These are phyloP conservation scores for Thuidium tamariscinum DNA, from an alignment of 225 moss, liverwort and hornwort species.

Conservation along the genomic window DNA sequence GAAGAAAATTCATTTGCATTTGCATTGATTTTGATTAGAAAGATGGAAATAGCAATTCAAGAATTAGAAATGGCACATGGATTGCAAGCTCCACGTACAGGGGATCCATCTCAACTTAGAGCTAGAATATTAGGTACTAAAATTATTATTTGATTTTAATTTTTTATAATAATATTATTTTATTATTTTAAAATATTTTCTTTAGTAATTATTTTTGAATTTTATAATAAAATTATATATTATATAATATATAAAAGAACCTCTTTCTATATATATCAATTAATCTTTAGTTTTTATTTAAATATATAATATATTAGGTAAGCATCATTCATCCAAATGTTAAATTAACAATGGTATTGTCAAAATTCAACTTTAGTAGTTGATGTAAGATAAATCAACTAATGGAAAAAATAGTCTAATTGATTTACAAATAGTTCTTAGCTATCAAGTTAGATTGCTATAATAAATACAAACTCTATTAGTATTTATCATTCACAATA, in stretches of 20 bases:
- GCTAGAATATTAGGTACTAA: slow-evolving; percentile 12
- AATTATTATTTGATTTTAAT: neutral
- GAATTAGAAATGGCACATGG: slow-evolving; percentile 24
- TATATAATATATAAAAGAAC: neutral
- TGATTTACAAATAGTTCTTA: neutral
- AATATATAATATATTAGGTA: no score
- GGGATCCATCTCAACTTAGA: slow-evolving; percentile 24
- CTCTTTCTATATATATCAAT: no score
- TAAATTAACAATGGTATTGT: rapidly evolving
- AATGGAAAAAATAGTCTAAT: neutral
- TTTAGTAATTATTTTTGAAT: neutral
- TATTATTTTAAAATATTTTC: rapidly evolving
- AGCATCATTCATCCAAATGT: neutral
- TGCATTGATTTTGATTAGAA: neutral
- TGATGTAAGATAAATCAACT: neutral
- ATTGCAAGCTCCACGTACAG: slow-evolving; percentile 21
- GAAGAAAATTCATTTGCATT: no score
- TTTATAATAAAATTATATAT: no score
- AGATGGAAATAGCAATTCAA: slow-evolving; percentile 12
- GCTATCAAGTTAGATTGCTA: no score
- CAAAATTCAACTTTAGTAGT: neutral
- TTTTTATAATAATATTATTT: rapidly evolving
- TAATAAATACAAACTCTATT: neutral
- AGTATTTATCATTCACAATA: neutral
- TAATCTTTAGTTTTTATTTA: rapidly evolving